These are phyloP conservation scores for Ilex paraguariensis DNA, from an alignment of 305 asterid species.

Conservation along the genomic window DNA sequence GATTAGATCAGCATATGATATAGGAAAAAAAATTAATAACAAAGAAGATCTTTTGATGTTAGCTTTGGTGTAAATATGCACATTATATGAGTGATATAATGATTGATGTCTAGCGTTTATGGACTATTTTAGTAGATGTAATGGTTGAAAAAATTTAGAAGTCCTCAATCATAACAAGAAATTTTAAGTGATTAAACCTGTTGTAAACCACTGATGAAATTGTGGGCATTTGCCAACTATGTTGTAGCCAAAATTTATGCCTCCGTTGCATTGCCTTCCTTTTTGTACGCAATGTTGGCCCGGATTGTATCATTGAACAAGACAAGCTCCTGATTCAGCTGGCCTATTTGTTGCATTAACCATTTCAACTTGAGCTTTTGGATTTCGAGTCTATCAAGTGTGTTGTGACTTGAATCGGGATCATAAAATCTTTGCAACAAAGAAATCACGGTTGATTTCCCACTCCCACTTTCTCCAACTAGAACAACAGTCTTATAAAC, in stretches of 20 bases:
- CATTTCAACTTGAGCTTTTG: constrained; percentile 48
- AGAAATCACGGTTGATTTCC: constrained; percentile 61
- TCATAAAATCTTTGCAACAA: constrained; percentile 51
- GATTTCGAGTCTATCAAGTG: constrained; percentile 50
- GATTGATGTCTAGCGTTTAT: no score
- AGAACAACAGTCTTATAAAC: neutral
- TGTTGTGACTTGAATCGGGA: constrained; percentile 46
- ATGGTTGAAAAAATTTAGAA: no score
- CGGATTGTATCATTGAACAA: constrained; percentile 17
- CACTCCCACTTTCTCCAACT: constrained; percentile 65
- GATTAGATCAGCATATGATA: no score
- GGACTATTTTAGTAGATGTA: no score
- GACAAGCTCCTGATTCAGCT: constrained; percentile 68
- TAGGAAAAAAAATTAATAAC: no score
- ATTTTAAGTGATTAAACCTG: constrained; percentile 24
- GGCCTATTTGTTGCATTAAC: constrained; percentile 73
- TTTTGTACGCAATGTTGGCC: constrained; percentile 57
- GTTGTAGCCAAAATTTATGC: constrained; percentile 54
- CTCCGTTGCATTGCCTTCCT: constrained; percentile 44
- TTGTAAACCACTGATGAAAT: constrained; percentile 57
- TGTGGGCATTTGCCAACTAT: constrained; percentile 61
- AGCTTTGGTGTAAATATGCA: no score
- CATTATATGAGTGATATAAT: no score
- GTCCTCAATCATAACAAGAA: no score
- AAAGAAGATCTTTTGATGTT: no score